These are phyloP conservation scores for Neurospora hispaniola DNA, from an alignment of 495 filamentous ascomycete genomes.

Conservation along the genomic window DNA sequence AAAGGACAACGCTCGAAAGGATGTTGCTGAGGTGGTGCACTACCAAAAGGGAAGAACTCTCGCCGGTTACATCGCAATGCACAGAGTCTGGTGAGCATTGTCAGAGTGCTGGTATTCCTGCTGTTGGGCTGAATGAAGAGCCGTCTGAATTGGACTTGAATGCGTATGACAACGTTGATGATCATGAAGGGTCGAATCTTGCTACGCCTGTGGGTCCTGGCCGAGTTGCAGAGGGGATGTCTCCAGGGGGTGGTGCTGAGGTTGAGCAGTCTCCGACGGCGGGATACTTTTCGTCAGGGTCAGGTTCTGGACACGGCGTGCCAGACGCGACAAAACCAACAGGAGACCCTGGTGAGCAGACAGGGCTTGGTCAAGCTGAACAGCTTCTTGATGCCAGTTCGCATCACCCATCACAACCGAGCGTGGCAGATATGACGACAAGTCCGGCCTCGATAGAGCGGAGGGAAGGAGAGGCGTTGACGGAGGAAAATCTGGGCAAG, in stretches of 20 bases:
- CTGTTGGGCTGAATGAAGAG: conserved; percentile 6
- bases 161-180: neutral
- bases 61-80: conserved; percentile 11
- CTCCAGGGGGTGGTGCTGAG: neutral
- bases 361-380: neutral
- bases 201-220: neutral
- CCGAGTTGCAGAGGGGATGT: neutral
- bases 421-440: neutral
- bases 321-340: neutral
- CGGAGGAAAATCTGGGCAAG: conserved; percentile 26
- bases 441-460: neutral
- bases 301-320: neutral
- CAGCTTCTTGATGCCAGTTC: neutral
- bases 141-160: neutral
- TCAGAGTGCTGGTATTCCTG: conserved; percentile 20
- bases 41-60: conserved; percentile 9
- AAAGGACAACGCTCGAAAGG: conserved; percentile 53
- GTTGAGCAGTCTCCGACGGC: neutral
- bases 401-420: neutral
- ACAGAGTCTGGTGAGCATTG: conserved; percentile 24
- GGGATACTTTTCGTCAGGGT: neutral
- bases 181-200: neutral
- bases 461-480: conserved; percentile 18
- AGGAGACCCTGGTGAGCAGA: neutral
- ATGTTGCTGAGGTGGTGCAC: conserved; percentile 54